Evolutionary conservation across 768 basidiomycete genomes (phyloP).

Genomic region (Hortiboletus flavorubellus): DNA sequence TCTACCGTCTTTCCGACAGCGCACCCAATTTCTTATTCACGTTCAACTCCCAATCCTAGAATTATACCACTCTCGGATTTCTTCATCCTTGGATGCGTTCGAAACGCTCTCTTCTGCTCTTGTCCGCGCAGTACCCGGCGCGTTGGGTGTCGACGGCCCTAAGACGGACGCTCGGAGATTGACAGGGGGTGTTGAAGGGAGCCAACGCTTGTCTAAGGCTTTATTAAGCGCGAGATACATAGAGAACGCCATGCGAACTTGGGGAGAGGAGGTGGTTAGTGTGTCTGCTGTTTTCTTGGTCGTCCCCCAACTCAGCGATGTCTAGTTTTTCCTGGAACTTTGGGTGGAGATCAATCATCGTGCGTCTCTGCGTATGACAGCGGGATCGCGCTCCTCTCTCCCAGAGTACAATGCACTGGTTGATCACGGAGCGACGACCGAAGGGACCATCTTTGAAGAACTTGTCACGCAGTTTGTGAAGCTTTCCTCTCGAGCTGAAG

Average conservation of each 20-base stretch:
- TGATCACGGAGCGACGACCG: conserved; percentile 30
- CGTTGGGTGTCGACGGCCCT: conserved; percentile 53
- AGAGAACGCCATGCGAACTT: conserved; percentile 61
- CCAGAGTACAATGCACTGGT: conserved; percentile 38
- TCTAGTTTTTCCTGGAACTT: conserved; percentile 88
- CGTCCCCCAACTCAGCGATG: conserved; percentile 1
- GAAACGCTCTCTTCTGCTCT: conserved; percentile 87
- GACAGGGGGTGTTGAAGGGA: conserved; percentile 81
- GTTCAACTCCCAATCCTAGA: conserved; percentile 86
- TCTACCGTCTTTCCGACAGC: conserved; percentile 72
- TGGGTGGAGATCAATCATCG: conserved; percentile 75
- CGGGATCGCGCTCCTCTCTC: conserved; percentile 46
- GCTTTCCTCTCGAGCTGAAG: conserved; percentile 70
- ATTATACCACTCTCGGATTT: conserved; percentile 72
- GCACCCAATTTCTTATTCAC: conserved; percentile 76
- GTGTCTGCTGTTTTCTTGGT: not conserved
- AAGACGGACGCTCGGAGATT: conserved; percentile 55
- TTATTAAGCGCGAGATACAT: conserved; percentile 78
- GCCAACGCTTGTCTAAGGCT: conserved; percentile 82
- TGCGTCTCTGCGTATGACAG: conserved; percentile 53
- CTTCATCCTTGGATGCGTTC: conserved; percentile 87
- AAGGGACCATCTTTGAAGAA: conserved; percentile 77
- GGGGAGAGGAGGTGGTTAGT: conserved; percentile 89
- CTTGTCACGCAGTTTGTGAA: conserved; percentile 62
- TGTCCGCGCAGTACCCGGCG: conserved; percentile 89